Evolutionary conservation across 2,329 filamentous ascomycete genomes (phyloP), one percentile per base, ranked within the genome.

Genomic region (Claviceps purpurea): DNA sequence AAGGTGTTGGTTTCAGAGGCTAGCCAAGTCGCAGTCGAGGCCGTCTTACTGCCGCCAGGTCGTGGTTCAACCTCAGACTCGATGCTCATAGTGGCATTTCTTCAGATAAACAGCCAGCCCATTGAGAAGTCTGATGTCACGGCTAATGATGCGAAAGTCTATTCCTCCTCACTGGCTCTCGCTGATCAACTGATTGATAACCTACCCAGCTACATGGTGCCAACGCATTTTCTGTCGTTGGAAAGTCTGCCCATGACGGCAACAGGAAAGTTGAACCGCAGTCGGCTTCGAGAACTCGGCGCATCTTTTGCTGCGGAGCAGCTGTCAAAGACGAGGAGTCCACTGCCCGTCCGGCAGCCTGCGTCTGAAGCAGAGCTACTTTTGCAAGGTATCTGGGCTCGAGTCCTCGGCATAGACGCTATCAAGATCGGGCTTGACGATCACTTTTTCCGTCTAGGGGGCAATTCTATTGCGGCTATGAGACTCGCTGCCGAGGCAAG

Each of bases 321-420:
- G 40, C 13, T 50, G 20, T 24, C 48, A 4, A 40, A 26, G 38
- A 39, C 38, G 16, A 3, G 16, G 14, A 5, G 38, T 39, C 4
- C 1, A 7, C 3, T 6, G 7, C 26, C 26, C 10, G 2, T 30
- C 26, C 51, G 4, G 34, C 7, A 24, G 42, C 43, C 44, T 13
- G 16, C 37, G 7, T 18, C 47, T 8, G 1, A 14, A 3, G 43
- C n/a, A 5, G 50, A 52, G 22, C 38, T 1, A 4, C 2, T 7
- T 0, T 16, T 53, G 13, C 34, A 30, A 14, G 3, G 5, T 1
- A 24, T 56, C 4, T 56, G 52, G 67, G 43, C 52, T 18, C 61
- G 64, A 3, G 66, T 75, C 2, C 61, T 77, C 16, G 58, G 56
- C 1, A 61, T 73, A 1, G 54, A 60, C 1, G 20, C 14, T 11